Conservation (phyloP, 2,329 filamentous ascomycete genomes). For the Rosellinia necatrix region DNA sequence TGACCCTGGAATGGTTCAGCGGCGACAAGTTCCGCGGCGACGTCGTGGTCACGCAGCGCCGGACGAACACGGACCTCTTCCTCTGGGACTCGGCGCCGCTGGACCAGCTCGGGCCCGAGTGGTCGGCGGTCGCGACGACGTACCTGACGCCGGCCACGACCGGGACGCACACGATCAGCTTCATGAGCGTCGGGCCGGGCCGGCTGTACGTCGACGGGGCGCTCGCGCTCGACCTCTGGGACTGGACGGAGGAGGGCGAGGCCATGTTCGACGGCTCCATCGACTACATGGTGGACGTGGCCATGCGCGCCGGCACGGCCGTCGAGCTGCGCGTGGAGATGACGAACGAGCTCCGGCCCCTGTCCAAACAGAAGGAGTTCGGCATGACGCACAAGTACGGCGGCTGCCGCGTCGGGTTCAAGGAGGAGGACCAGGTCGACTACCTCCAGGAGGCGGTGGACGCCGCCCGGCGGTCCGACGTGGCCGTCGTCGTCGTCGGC, state of each 20-base stretch:
- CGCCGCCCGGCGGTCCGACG: conserved; percentile 64
- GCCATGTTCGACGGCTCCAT: conserved; percentile 73
- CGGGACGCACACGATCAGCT: conserved; percentile 68
- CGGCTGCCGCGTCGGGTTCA: conserved; percentile 73
- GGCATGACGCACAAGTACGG: conserved; percentile 69
- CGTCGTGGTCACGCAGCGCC: conserved; percentile 61
- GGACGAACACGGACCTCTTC: conserved; percentile 69
- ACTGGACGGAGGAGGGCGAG: conserved; percentile 71
- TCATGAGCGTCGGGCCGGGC: conserved; percentile 70
- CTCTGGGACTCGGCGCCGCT: conserved; percentile 71
- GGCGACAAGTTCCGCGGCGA: conserved; percentile 66
- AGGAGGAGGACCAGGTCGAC: conserved; percentile 65
- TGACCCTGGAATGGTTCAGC: conserved; percentile 67
- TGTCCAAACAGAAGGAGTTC: conserved; percentile 61
- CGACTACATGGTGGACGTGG: conserved; percentile 65
- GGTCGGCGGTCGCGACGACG: conserved; percentile 67
- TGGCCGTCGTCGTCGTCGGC: conserved; percentile 70
- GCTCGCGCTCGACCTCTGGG: conserved; percentile 67
- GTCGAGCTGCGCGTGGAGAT: conserved; percentile 67
- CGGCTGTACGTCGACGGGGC: conserved; percentile 63
- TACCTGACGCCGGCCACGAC: conserved; percentile 61
- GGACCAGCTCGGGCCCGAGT: conserved; percentile 63
- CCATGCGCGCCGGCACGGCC: conserved; percentile 62
- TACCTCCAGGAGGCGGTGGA: conserved; percentile 69
- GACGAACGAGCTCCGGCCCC: conserved; percentile 67